Conservation (phyloP, 2,329 filamentous ascomycete genomes). For the Fusarium sp. region DNA sequence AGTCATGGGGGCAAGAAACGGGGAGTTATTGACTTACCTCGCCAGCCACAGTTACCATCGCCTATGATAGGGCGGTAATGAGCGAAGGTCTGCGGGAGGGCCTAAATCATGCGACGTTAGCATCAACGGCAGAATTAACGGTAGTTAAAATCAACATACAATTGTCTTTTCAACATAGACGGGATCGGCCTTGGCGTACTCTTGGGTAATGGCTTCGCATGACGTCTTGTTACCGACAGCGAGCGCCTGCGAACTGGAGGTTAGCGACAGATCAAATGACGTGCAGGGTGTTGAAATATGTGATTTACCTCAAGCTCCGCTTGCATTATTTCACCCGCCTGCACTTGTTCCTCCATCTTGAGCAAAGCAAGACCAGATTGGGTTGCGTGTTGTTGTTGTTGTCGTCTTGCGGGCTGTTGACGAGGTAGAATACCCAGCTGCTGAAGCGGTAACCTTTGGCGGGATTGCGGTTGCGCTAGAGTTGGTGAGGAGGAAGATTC, state of each 20-base stretch:
- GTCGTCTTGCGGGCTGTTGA: slow-evolving; percentile 17
- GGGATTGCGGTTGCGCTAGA: slow-evolving; percentile 37
- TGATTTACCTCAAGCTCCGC: slow-evolving; percentile 65
- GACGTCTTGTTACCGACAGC: slow-evolving; percentile 83
- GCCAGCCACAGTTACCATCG: slow-evolving; percentile 97
- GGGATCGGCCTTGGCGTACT: slow-evolving; percentile 90
- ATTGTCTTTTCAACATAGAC: slow-evolving; percentile 88
- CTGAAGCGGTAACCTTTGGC: slow-evolving; percentile 22
- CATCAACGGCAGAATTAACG: slow-evolving; percentile 14
- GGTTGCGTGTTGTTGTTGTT: slow-evolving; percentile 28
- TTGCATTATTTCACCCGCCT: too few species aligned
- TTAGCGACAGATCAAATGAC: slow-evolving; percentile 31
- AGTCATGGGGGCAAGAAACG: slow-evolving; percentile 16
- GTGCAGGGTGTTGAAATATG: slow-evolving; percentile 16
- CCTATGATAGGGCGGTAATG: slow-evolving; percentile 90
- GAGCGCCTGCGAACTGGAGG: slow-evolving; percentile 74
- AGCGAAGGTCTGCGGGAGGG: slow-evolving; percentile 84
- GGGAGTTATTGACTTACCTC: slow-evolving; percentile 74
- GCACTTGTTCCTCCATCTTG: slow-evolving; percentile 54
- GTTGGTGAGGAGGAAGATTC: slow-evolving; percentile 35
- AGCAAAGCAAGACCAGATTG: slow-evolving; percentile 22
- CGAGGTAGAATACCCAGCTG: slow-evolving; percentile 34
- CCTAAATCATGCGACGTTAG: slow-evolving; percentile 61
- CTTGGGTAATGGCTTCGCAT: slow-evolving; percentile 81
- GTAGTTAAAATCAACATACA: slow-evolving; percentile 65